These are phyloP conservation scores for Russula foetens DNA, from an alignment of 768 basidiomycete genomes.

Conservation along the genomic window DNA sequence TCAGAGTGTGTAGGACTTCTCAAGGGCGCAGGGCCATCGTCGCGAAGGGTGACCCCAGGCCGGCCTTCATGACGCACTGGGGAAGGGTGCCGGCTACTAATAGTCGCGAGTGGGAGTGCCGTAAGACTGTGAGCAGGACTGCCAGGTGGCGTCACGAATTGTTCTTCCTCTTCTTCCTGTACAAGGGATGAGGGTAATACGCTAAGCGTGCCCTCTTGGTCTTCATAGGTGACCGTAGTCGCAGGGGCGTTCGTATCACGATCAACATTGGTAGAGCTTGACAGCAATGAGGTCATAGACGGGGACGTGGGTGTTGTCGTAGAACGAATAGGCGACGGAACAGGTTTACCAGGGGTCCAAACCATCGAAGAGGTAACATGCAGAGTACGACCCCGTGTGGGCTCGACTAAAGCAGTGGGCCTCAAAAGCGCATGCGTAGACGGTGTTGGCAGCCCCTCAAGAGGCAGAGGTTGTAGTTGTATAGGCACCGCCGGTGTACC, in stretches of 20 bases:
- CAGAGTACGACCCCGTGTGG: slow-evolving; percentile 10
- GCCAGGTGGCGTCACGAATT: slow-evolving; percentile 14
- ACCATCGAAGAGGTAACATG: slow-evolving; percentile 7
- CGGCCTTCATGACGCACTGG: slow-evolving; percentile 14
- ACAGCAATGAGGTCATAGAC: slow-evolving; percentile 1
- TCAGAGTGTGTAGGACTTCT: slow-evolving; percentile 9
- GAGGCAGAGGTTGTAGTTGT: background rate
- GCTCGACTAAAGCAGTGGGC: background rate
- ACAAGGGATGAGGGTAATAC: slow-evolving; percentile 4
- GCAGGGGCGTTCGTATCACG: background rate
- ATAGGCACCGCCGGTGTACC: background rate
- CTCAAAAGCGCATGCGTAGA: background rate
- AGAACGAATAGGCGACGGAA: slow-evolving; percentile 10
- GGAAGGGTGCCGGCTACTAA: slow-evolving; percentile 8
- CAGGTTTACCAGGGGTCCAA: slow-evolving; percentile 3
- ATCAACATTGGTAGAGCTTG: background rate
- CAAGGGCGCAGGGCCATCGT: slow-evolving; percentile 8
- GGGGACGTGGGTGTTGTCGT: slow-evolving; percentile 6
- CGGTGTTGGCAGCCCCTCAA: background rate
- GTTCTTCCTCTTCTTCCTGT: slow-evolving; percentile 16
- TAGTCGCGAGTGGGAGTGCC: background rate
- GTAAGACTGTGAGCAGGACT: slow-evolving; percentile 6
- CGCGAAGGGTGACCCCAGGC: slow-evolving; percentile 8
- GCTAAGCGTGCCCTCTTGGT: background rate
- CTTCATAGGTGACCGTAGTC: background rate